Evolutionary conservation across 805 yeast genomes (phyloP), one percentile per base, ranked within the genome.

Genomic region (Suhomyces canberraensis): DNA sequence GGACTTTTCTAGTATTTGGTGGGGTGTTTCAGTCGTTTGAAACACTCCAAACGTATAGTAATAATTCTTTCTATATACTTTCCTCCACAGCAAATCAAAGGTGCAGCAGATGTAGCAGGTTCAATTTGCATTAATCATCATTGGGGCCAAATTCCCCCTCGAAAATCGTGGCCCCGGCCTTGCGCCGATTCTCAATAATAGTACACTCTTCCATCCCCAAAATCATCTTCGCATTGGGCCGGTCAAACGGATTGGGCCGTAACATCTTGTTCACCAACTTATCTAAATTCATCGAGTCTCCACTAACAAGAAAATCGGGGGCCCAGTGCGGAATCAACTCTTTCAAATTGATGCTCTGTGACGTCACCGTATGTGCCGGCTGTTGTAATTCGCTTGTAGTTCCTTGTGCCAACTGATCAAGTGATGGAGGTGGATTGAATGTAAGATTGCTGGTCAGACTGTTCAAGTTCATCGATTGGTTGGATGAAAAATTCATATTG

Each of bases 91-190:
- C n/a, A n/a, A n/a, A n/a, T n/a, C n/a, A n/a, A n/a, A n/a, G n/a
- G n/a, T n/a, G n/a, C n/a, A n/a, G n/a, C n/a, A n/a, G n/a, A n/a
- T n/a, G n/a, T n/a, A n/a, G n/a, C n/a, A n/a, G n/a, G n/a, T n/a
- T n/a, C n/a, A n/a, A n/a, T n/a, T n/a, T n/a, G n/a, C n/a, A n/a
- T n/a, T n/a, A n/a, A n/a, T 45, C 50, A 24, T 56, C 56, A 25
- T 43, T 43, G 8, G 97, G 96, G 0, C 98, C 98, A 57, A 75
- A 89, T 47, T 93, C 97, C 14, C 97, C 98, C 64, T 91, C 98
- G 52, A 82, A 93, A 44, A 93, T 84, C 2, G 90, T 84, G 3
- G 97, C 96, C 4, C 98, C 96, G 4, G 95, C 86, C 55, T 84
- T 84, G 35, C 96, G 72, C 42, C 91, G 73, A 37, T 73, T 62